Evolutionary conservation across 306 rosid genomes (phyloP).

Genomic region (Oemleria cerasiformis): DNA sequence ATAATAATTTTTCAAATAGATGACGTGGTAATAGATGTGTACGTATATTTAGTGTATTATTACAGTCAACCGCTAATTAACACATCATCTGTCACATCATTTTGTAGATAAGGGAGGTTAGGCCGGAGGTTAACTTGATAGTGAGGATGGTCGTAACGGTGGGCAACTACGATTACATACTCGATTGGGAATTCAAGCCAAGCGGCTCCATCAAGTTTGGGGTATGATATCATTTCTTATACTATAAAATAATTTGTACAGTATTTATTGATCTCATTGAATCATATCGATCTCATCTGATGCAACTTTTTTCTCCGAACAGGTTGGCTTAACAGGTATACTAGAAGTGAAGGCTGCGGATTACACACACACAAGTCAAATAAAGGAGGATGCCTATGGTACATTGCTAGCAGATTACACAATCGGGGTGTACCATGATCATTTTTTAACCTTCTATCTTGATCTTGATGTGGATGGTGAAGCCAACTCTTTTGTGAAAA

Average conservation of each 20-base stretch:
- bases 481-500: slow-evolving; percentile 50
- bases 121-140: slow-evolving; percentile 48
- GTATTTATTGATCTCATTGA: too few species aligned
- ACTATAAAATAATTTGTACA: too few species aligned
- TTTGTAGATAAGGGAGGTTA: slow-evolving; percentile 48
- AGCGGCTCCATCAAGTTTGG: slow-evolving; percentile 56
- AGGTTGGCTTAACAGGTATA: slow-evolving; percentile 58
- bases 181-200: slow-evolving; percentile 67
- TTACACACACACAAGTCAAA: slow-evolving; percentile 39
- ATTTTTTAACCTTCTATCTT: slow-evolving; percentile 50
- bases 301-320: not conserved
- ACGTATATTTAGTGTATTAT: too few species aligned
- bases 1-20: too few species aligned
- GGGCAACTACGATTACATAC: slow-evolving; percentile 55
- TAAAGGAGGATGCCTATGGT: slow-evolving; percentile 47
- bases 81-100: too few species aligned
- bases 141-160: slow-evolving; percentile 53
- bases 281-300: too few species aligned
- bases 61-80: too few species aligned
- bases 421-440: slow-evolving; percentile 63
- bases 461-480: slow-evolving; percentile 61
- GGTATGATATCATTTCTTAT: too few species aligned
- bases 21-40: too few species aligned
- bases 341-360: slow-evolving; percentile 39
- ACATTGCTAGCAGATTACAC: slow-evolving; percentile 48